These are phyloP conservation scores for Castanopsis chinensis DNA, from an alignment of 306 rosid genomes.

Conservation along the genomic window DNA sequence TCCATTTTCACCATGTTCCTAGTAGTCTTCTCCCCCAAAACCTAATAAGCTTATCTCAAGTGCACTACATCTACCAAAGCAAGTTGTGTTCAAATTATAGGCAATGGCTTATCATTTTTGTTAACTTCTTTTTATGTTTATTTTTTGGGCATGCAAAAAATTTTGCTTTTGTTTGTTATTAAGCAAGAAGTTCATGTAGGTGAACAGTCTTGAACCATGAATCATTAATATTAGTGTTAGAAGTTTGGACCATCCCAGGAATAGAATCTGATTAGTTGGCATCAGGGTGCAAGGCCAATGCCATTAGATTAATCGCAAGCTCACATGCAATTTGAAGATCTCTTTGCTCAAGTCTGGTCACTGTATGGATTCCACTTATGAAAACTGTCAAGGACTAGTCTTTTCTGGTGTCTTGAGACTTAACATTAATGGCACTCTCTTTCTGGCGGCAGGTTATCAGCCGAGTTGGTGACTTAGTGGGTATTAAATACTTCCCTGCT, in stretches of 20 bases:
- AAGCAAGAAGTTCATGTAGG: not conserved
- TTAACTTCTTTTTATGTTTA: not conserved
- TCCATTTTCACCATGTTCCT: not conserved
- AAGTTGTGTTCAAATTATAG: too few relatives aligned
- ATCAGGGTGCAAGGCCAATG: not conserved
- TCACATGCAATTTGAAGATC: not conserved
- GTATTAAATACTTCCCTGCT: conserved; percentile 87
- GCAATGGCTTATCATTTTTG: not conserved
- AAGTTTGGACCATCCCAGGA: not conserved
- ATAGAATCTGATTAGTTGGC: not conserved
- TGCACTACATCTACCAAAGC: not conserved
- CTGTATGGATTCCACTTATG: not conserved
- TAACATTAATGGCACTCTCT: not conserved
- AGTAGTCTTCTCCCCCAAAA: not conserved
- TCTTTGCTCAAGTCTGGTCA: not conserved
- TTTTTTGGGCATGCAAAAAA: not conserved
- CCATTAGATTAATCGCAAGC: not conserved
- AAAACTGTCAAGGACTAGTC: not conserved
- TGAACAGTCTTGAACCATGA: not conserved
- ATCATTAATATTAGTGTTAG: not conserved
- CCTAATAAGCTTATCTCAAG: not conserved
- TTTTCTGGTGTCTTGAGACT: not conserved
- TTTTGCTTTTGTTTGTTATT: not conserved
- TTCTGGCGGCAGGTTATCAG: conserved; percentile 56
- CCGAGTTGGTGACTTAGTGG: conserved; percentile 74